Evolutionary conservation across 2,329 filamentous ascomycete species (phyloP).

Genomic region (Dichotomopilus funicola): DNA sequence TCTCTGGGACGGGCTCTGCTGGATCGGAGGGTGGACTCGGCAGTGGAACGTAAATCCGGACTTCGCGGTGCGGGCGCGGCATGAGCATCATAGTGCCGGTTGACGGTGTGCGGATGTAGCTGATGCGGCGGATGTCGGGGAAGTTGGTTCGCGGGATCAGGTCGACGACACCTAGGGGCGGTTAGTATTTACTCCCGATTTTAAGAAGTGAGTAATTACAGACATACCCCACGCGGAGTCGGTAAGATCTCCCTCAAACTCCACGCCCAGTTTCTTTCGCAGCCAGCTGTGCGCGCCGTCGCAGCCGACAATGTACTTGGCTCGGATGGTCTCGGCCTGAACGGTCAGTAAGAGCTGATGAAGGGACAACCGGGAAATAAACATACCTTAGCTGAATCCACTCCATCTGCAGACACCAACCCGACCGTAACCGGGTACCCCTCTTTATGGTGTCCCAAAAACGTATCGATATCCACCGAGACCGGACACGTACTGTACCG

Average conservation of each 20-base stretch:
- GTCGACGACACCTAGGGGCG: conserved; percentile 47
- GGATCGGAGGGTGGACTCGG: not conserved
- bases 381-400: too few species aligned
- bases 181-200: not conserved
- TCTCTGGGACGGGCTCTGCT: too few species aligned
- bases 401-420: not conserved
- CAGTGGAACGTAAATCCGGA: conserved; percentile 35
- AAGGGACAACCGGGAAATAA: too few species aligned
- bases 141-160: conserved; percentile 53
- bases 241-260: conserved; percentile 35
- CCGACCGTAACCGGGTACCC: not conserved
- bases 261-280: conserved; percentile 40
- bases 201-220: not conserved
- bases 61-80: conserved; percentile 52
- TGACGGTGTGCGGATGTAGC: conserved; percentile 37
- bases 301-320: conserved; percentile 50
- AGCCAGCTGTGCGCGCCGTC: conserved; percentile 53
- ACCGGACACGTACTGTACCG: conserved; percentile 6
- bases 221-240: conserved; percentile 8
- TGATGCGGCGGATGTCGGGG: conserved; percentile 53
- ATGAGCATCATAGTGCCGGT: conserved; percentile 53
- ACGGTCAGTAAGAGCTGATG: too few species aligned
- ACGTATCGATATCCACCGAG: conserved; percentile 3
- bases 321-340: conserved; percentile 27
- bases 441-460: not conserved